A percentile compares a stretch with the other conserved stretches of the same genome.
Evolutionary conservation across 1,139 yeast genomes (phyloP).

Genomic region (Yamadazyma triangularis): DNA sequence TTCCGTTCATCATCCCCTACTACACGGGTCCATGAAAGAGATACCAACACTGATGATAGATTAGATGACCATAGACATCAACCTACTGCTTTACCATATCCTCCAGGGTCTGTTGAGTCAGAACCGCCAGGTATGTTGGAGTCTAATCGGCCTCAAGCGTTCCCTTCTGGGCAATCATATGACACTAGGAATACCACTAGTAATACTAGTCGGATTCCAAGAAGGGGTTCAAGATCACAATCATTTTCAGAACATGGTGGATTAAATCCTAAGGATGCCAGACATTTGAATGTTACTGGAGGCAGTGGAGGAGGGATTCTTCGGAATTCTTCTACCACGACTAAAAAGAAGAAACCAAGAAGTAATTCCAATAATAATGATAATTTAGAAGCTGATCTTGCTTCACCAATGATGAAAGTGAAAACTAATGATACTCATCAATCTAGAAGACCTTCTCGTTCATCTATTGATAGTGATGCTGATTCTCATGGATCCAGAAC

Average conservation of each 20-base stretch:
- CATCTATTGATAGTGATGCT: conserved; percentile 55
- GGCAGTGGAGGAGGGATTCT: conserved; percentile 7
- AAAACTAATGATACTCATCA: conserved; percentile 31
- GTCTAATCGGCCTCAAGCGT: conserved; percentile 10
- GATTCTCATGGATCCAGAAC: conserved; percentile 70
- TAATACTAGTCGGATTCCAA: conserved; percentile 6
- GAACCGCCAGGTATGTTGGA: no score
- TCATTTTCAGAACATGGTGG: conserved; percentile 22
- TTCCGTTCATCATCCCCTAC: conserved; percentile 31
- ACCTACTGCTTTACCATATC: conserved; percentile 35
- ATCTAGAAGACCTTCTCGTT: conserved; percentile 30
- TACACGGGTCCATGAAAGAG: conserved; percentile 40
- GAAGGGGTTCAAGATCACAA: conserved; percentile 25
- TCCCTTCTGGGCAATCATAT: conserved; percentile 9
- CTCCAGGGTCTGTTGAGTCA: conserved; percentile 3
- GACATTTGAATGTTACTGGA: conserved; percentile 10
- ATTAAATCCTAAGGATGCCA: conserved; percentile 14
- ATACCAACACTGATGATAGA: conserved; percentile 35
- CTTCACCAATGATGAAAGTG: conserved; percentile 27
- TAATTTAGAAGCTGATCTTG: conserved; percentile 25
- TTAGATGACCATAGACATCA: conserved; percentile 58
- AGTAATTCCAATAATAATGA: conserved; percentile 16
- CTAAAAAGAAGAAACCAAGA: conserved; percentile 19
- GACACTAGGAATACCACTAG: conserved; percentile 9
- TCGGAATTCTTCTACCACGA: conserved; percentile 13